phyloP scores from a whole-genome alignment of 257 asterid genomes.

The Orobanche coerulescens region DNA sequence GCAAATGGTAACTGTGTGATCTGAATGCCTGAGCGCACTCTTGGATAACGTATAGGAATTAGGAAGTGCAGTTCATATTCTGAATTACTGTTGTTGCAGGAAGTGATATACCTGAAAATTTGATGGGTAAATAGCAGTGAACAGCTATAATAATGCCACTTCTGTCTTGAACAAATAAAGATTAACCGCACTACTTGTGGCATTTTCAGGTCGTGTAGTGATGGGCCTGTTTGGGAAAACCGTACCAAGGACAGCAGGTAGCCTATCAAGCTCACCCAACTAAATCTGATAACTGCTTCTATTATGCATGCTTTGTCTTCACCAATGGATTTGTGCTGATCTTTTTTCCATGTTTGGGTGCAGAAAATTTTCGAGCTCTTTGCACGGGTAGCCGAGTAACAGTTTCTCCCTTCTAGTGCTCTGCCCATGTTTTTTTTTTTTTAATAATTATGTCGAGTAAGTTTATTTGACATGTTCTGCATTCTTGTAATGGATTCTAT shows the following conservation, averaged over 20 bases:
- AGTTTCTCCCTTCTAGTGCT: slow-evolving; percentile 33
- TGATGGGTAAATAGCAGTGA: not conserved
- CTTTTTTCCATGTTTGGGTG: slow-evolving; percentile 24
- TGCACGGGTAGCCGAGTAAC: slow-evolving; percentile 91
- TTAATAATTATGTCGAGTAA: slow-evolving; percentile 13
- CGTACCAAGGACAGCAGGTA: slow-evolving; percentile 87
- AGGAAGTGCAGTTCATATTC: not conserved
- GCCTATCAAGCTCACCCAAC: slow-evolving; percentile 3
- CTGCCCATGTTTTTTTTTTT: slow-evolving; percentile 14
- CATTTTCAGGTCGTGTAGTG: slow-evolving; percentile 64
- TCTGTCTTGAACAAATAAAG: slow-evolving; percentile 1
- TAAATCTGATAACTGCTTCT: not conserved
- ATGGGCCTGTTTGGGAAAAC: slow-evolving; percentile 79
- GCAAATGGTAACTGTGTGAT: not conserved
- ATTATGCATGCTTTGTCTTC: slow-evolving; percentile 1
- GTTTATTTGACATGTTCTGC: slow-evolving; percentile 18
- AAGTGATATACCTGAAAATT: not conserved
- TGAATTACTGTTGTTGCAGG: no score
- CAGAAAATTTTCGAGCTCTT: slow-evolving; percentile 95
- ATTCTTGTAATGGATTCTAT: slow-evolving; percentile 12
- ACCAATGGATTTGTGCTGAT: slow-evolving; percentile 13
- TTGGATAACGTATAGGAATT: not conserved
- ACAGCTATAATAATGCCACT: slow-evolving; percentile 2
- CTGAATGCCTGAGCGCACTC: not conserved
- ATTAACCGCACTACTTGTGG: slow-evolving; percentile 8